Conservation (phyloP, 192 early-diverging fungal genomes). For the Coemansia aciculifera region DNA sequence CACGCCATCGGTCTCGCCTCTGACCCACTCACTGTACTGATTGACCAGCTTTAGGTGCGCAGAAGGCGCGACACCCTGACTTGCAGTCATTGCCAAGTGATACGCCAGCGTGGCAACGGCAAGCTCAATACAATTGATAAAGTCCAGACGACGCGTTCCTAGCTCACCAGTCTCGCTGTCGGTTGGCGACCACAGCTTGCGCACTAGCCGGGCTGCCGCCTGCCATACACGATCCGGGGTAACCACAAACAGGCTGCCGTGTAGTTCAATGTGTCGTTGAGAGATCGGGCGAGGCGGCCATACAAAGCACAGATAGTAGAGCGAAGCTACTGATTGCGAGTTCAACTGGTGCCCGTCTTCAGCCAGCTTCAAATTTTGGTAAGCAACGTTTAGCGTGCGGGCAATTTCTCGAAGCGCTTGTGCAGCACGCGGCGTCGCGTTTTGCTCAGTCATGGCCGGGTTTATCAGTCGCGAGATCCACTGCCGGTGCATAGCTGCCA, state of each 20-base stretch:
- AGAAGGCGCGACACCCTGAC: conserved; percentile 15
- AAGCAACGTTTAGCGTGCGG: conserved; percentile 17
- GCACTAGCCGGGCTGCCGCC: conserved; percentile 24
- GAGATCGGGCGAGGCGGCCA: conserved; percentile 41
- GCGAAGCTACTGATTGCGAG: conserved; percentile 16
- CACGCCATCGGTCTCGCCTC: conserved; percentile 7
- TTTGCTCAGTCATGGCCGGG: conserved; percentile 31
- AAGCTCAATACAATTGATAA: conserved; percentile 18
- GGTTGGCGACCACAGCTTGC: conserved; percentile 6
- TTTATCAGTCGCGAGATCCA: conserved; percentile 31
- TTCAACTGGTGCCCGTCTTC: conserved; percentile 14
- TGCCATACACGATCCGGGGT: conserved; percentile 48
- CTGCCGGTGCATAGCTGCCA: conserved; percentile 39
- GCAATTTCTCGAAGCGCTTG: conserved; percentile 28
- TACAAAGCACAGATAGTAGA: conserved; percentile 47
- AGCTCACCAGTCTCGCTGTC: background rate
- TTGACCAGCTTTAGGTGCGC: conserved; percentile 18
- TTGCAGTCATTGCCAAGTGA: conserved; percentile 31
- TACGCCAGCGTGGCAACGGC: conserved; percentile 26
- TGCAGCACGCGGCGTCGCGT: conserved; percentile 21
- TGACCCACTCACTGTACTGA: conserved; percentile 17
- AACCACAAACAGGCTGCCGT: conserved; percentile 24
- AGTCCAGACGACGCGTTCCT: conserved; percentile 5
- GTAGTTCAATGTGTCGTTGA: conserved; percentile 33
- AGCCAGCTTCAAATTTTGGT: conserved; percentile 2